Base-by-base conservation (phyloP, 371 early-diverging fungal genomes). In the Mucor irregularis region DNA sequence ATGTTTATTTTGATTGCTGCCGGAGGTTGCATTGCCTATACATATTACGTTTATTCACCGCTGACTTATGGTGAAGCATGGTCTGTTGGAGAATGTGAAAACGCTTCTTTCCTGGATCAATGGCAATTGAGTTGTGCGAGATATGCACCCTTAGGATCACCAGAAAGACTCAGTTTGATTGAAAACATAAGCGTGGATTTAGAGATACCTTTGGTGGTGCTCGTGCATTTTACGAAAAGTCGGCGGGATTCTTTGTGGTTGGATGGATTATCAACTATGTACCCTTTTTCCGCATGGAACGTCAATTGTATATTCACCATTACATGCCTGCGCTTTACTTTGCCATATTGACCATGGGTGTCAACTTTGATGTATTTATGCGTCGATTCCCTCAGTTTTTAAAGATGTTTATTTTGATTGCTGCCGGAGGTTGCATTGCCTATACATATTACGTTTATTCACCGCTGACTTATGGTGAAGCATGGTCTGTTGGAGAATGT, bases 241-340 rank as follows among this genome's bases (percentile, higher is more conserved):
- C 85, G 0, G 84, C 85, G 40, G 94, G 96, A 17, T 96, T 97
- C 74, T 82, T 94, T 54, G 78, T 88, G 19, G 52, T 90, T 33
- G 95, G 89, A 5, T 99, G 98, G 97, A 50, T 80, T 5, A 66
- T 93, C 24, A 99, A 99, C 73, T 99, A 90, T 71, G 54, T 96
- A 0, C 99, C 99, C 4, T 99, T 98, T 79, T 97, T 95, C 78
- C n/a, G 96, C 30, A 92, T 96, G 91, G 88, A 86, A 9, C 90
- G 99, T 21, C 92, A 93, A 68, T 77, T 97, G n/a, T 99, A 99
- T 69, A 72, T 98, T 40, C 99, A 99, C 71, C 98, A 99, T 73
- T 99, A 99, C 65, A 82, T 98, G 25, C 98, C 99, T 6, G 89
- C 95, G 0, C 82, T 96, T 10, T 92, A 93, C 60, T 86, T 93